Conservation (phyloP, 2,329 filamentous ascomycete species). For the Hymenotorrendiella dingleyae region DNA sequence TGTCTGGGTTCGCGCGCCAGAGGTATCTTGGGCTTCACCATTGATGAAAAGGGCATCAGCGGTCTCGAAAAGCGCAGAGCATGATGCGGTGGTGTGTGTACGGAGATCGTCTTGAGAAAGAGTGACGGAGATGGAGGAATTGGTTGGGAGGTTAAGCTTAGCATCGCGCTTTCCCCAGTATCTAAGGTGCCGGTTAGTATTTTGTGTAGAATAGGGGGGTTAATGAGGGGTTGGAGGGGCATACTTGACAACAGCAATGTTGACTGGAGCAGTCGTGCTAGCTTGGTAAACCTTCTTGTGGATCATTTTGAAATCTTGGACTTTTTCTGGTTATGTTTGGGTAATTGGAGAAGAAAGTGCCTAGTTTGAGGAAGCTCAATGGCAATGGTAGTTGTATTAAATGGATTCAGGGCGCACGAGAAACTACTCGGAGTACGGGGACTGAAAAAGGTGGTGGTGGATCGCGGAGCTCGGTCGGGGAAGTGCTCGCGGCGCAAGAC, state of each 20-base stretch:
- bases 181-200: constrained; percentile 32
- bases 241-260: constrained; percentile 97
- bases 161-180: constrained; percentile 98
- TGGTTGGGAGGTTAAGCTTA: constrained; percentile 92
- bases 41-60: constrained; percentile 79
- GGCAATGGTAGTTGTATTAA: too few relatives aligned
- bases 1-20: constrained; percentile 84
- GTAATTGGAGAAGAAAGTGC: too few relatives aligned
- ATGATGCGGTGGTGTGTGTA: constrained; percentile 92
- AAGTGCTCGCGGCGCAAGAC: too few relatives aligned
- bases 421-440: too few relatives aligned
- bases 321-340: constrained; percentile 4
- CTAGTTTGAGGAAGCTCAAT: too few relatives aligned
- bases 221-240: constrained; percentile 6
- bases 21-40: constrained; percentile 73
- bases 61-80: constrained; percentile 63
- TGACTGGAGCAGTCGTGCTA: constrained; percentile 93
- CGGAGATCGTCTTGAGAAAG: constrained; percentile 90
- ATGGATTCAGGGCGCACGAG: too few relatives aligned
- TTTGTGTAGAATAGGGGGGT: constrained; percentile 12
- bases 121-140: constrained; percentile 94
- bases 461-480: too few relatives aligned
- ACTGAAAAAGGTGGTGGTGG: too few relatives aligned
- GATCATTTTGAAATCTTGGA: constrained; percentile 23
- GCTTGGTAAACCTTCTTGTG: constrained; percentile 65